phyloP scores from a whole-genome alignment of 2,329 filamentous ascomycete genomes.

The Alternaria sp. region DNA sequence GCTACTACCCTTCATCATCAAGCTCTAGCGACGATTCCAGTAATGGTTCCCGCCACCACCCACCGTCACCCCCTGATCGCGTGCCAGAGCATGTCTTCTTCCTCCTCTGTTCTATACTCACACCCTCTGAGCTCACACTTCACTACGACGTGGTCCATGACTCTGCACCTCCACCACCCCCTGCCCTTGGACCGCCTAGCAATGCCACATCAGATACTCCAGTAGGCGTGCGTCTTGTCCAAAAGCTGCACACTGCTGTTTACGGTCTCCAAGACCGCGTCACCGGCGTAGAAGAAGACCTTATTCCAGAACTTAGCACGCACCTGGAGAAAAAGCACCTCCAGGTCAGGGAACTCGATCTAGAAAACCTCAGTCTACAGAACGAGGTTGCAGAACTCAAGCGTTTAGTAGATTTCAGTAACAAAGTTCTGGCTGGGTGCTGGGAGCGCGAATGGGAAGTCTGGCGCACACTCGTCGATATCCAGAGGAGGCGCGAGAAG shows the following conservation, averaged over 20 bases:
- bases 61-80: constrained; percentile 1
- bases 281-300: constrained; percentile 25
- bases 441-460: constrained; percentile 31
- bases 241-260: constrained; percentile 21
- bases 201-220: constrained; percentile 5
- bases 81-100: constrained; percentile 10
- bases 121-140: constrained; percentile 22
- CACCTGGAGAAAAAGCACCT: constrained; percentile 18
- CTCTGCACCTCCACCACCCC: background rate
- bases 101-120: constrained; percentile 24
- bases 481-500: constrained; percentile 6
- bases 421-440: constrained; percentile 20
- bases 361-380: background rate
- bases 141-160: constrained; percentile 13
- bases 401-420: constrained; percentile 17
- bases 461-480: constrained; percentile 18
- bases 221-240: constrained; percentile 24
- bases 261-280: constrained; percentile 22
- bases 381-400: constrained; percentile 18
- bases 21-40: background rate
- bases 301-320: constrained; percentile 21
- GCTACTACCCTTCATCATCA: constrained; percentile 5
- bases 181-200: background rate
- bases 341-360: constrained; percentile 4
- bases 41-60: background rate